Conservation (phyloP, 192 early-diverging fungal genomes). For the Entophlyctis helioformis region DNA sequence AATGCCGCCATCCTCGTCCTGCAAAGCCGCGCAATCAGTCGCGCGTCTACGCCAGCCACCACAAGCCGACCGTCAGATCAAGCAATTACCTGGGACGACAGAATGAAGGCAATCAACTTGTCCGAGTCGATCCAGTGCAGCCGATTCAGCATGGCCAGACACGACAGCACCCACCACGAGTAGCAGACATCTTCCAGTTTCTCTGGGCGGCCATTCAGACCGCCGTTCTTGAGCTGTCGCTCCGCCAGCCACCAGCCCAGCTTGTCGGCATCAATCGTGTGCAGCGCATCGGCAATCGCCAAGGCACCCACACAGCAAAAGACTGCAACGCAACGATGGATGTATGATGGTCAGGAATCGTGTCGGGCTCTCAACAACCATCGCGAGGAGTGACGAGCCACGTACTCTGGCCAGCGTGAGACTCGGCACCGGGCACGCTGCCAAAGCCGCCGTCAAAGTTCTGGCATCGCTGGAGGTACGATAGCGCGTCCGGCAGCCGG, state of each 20-base stretch:
- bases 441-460: slow-evolving; percentile 99
- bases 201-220: slow-evolving; percentile 91
- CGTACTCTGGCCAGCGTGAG: slow-evolving; percentile 71
- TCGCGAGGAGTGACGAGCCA: neutral
- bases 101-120: slow-evolving; percentile 67
- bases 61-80: neutral
- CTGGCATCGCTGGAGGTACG: slow-evolving; percentile 62
- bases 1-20: slow-evolving; percentile 79
- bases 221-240: slow-evolving; percentile 82
- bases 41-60: no score
- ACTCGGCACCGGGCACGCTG: slow-evolving; percentile 76
- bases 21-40: no score
- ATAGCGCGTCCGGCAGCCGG: slow-evolving; percentile 49
- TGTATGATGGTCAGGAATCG: slow-evolving; percentile 1
- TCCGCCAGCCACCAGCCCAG: slow-evolving; percentile 91
- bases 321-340: slow-evolving; percentile 23
- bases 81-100: slow-evolving; percentile 51
- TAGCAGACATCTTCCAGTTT: slow-evolving; percentile 96
- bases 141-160: slow-evolving; percentile 66
- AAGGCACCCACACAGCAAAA: slow-evolving; percentile 87
- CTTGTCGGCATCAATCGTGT: slow-evolving; percentile 68
- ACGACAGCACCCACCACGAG: slow-evolving; percentile 96
- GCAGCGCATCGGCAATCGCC: slow-evolving; percentile 64
- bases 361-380: neutral
- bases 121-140: slow-evolving; percentile 76